Base-by-base conservation (phyloP, 192 early-diverging fungal genomes). In the Diversispora epigaea region DNA sequence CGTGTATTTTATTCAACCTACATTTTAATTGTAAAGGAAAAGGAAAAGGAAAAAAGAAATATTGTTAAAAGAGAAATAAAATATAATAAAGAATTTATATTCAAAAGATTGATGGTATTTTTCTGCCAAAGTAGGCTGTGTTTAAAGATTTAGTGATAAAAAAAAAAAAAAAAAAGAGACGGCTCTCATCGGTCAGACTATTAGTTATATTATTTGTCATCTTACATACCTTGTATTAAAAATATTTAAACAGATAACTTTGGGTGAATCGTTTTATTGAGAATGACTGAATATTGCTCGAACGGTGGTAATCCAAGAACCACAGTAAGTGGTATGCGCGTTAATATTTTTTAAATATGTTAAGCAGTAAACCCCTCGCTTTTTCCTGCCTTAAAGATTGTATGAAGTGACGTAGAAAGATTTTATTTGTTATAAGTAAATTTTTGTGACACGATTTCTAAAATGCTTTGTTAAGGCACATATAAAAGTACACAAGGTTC, bases 261-360 rank as follows among this genome's bases (percentile, higher is more conserved):
- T 6, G 62, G 25, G 62, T 19, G 43, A 44, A 43, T 40, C 39
- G 15, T 64, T 43, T 43, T 64, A 43, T 17, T 64, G 44, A 68
- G 46, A 52, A 54, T 68, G 67, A 52, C 19, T 15, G 47, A 68
- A 19, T 15, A 40, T 40, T 65, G 63, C 17, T 68, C 22, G 67
- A 68, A 68, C 67, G 67, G 67, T 68, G 67, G 47, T 50, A 68
- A 68, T 68, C 67, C 67, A 50, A n/a, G 15, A 25, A 12, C 67
- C 50, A 46, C 46, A 32, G 25, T 32, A 32, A 32, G 25, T 46
- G 47, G 67, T 68, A 44, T 50, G 50, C 43, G 39, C 67, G 67
- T 68, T 39, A 21, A 6, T 68, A 25, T 22, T 25, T 68, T 4
- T 12, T 47, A 54, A 52, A 25, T 25, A 21, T 40, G 25, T 14